A percentile compares a stretch with the other conserved stretches of the same genome.
These are phyloP conservation scores for Centella asiatica DNA, from an alignment of 129 eudicot species.

Conservation along the genomic window DNA sequence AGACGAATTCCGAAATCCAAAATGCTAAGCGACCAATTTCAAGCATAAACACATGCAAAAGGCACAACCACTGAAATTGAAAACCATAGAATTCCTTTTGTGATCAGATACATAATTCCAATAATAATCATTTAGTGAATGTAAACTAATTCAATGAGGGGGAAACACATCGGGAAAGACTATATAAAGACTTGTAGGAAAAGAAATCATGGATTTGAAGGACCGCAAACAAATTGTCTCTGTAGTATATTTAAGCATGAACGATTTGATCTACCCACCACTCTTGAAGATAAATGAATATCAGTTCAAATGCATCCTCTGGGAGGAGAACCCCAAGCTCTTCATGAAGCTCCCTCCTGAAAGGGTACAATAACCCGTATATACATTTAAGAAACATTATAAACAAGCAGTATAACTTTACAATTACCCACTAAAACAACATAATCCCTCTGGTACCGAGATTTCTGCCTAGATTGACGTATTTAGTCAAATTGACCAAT, in stretches of 20 bases:
- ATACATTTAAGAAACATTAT: neutral
- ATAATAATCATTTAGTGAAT: too few relatives aligned
- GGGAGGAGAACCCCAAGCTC: slow-evolving; percentile 88
- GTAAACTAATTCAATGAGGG: too few relatives aligned
- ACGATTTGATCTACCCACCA: slow-evolving; percentile 40
- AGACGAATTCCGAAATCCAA: neutral
- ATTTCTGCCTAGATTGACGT: too few relatives aligned
- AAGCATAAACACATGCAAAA: neutral
- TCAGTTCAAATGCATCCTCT: slow-evolving; percentile 77
- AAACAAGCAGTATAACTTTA: neutral
- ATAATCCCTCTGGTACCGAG: too few relatives aligned
- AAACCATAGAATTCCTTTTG: neutral
- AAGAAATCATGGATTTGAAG: neutral
- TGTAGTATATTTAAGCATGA: neutral
- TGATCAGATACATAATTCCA: too few relatives aligned
- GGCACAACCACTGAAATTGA: slow-evolving; percentile 7
- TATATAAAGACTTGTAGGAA: neutral
- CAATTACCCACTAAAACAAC: neutral
- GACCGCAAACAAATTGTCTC: neutral
- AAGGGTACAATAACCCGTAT: slow-evolving; percentile 16
- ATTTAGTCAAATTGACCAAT: too few relatives aligned
- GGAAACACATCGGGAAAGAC: too few relatives aligned
- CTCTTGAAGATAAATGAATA: slow-evolving; percentile 68
- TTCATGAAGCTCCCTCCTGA: slow-evolving; percentile 96
- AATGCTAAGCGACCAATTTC: slow-evolving; percentile 1